A percentile compares a stretch with the other conserved stretches of the same genome.
phyloP scores from a whole-genome alignment of 495 filamentous ascomycete genomes.

The Lentithecium fluviatile region DNA sequence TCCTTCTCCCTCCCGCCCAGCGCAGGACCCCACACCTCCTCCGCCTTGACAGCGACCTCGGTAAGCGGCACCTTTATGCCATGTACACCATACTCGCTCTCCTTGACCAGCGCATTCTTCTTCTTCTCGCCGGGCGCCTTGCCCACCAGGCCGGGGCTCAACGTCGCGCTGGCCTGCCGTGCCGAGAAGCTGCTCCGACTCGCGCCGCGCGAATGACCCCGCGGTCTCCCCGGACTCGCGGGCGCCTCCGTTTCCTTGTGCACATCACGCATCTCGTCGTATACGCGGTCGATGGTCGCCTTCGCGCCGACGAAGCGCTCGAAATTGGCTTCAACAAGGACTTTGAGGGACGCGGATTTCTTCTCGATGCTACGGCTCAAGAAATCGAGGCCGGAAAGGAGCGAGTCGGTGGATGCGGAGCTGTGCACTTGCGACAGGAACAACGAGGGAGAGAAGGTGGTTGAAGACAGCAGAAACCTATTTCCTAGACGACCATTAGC shows the following conservation, averaged over 20 bases:
- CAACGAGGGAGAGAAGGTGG: conserved; percentile 86
- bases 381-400: conserved; percentile 76
- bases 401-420: conserved; percentile 71
- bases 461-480: conserved; percentile 90
- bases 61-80: conserved; percentile 84
- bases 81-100: conserved; percentile 90
- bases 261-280: conserved; percentile 93
- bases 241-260: conserved; percentile 59
- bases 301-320: conserved; percentile 96
- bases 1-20: conserved; percentile 90
- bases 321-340: conserved; percentile 94
- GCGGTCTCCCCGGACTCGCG: conserved; percentile 36
- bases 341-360: conserved; percentile 92
- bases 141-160: conserved; percentile 40
- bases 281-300: conserved; percentile 95
- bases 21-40: conserved; percentile 95
- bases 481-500: conserved; percentile 56
- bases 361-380: conserved; percentile 90
- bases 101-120: conserved; percentile 88
- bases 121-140: conserved; percentile 52
- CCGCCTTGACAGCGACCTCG: conserved; percentile 87
- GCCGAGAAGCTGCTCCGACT: conserved; percentile 66
- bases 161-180: conserved; percentile 51
- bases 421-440: conserved; percentile 91
- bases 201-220: conserved; percentile 43